Conservation (phyloP, 2,329 filamentous ascomycete species). For the Trichoderma aggressivum region DNA sequence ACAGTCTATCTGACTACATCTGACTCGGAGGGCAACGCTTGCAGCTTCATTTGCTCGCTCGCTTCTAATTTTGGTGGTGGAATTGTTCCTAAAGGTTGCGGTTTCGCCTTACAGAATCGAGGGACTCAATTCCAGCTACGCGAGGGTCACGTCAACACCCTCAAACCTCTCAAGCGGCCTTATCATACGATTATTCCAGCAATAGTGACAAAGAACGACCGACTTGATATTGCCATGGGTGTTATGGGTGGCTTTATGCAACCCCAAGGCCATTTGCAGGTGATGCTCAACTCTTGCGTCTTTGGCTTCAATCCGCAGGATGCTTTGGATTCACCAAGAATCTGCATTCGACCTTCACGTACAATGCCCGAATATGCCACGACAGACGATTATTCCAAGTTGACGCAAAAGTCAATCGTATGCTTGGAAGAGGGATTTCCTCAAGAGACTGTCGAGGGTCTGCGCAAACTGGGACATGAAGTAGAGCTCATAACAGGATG, state of each 20-base stretch:
- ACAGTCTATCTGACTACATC: constrained; percentile 10
- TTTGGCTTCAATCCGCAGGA: constrained; percentile 17
- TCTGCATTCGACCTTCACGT: constrained; percentile 1
- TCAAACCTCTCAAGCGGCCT: not conserved
- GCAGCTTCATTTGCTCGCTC: constrained; percentile 14
- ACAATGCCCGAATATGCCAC: constrained; percentile 5
- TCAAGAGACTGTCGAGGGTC: not conserved
- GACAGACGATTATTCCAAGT: not conserved
- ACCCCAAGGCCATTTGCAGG: constrained; percentile 12
- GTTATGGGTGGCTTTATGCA: constrained; percentile 13
- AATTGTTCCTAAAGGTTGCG: constrained; percentile 11
- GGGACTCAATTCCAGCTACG: constrained; percentile 3
- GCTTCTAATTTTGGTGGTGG: constrained; percentile 11
- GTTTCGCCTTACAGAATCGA: constrained; percentile 3
- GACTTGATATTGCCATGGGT: not conserved
- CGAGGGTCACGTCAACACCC: not conserved
- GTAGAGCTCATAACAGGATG: constrained; percentile 1
- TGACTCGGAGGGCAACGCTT: constrained; percentile 9
- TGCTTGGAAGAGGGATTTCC: constrained; percentile 9
- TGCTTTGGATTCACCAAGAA: constrained; percentile 4
- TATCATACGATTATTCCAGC: constrained; percentile 16
- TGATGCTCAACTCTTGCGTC: constrained; percentile 14
- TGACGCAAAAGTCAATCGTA: not conserved
- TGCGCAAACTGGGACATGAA: constrained; percentile 10
- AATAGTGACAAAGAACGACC: not conserved